A percentile compares a stretch with the other conserved stretches of the same genome.
Evolutionary conservation across 768 basidiomycete species (phyloP).

Genomic region (Tulasnella sp.): DNA sequence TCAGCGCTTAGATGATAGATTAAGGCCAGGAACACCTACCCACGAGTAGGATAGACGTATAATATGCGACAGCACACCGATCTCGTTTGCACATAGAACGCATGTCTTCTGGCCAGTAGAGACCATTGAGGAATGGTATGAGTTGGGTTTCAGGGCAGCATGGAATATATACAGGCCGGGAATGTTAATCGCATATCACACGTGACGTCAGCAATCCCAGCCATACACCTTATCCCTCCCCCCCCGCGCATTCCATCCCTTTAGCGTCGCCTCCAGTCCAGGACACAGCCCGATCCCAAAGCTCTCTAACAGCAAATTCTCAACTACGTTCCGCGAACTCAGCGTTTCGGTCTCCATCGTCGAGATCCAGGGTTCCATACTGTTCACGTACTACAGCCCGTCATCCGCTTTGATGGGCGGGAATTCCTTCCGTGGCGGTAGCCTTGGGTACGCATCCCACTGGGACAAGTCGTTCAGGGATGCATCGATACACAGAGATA

Average conservation of each 20-base stretch:
- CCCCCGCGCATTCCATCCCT: background rate
- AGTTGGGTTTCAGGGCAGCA: too few species aligned
- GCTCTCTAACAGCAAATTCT: conserved; percentile 59
- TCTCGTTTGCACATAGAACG: too few species aligned
- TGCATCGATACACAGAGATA: background rate
- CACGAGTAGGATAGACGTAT: too few species aligned
- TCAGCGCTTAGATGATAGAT: too few species aligned
- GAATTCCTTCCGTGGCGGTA: conserved; percentile 53
- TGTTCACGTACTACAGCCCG: conserved; percentile 82
- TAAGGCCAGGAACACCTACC: too few species aligned
- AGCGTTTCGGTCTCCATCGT: conserved; percentile 94
- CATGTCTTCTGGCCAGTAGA: too few species aligned
- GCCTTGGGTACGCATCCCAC: conserved; percentile 73
- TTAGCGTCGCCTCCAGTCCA: background rate
- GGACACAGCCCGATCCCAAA: conserved; percentile 57
- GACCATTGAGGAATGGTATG: too few species aligned
- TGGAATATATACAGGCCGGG: too few species aligned
- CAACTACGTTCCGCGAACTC: conserved; percentile 70
- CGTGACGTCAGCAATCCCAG: conserved; percentile 14
- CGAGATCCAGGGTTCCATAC: conserved; percentile 83
- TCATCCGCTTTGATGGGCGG: conserved; percentile 66
- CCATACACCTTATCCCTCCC: conserved; percentile 11
- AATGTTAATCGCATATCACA: too few species aligned
- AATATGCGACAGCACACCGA: too few species aligned
- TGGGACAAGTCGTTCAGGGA: conserved; percentile 22